Conservation (phyloP, 139 green algal genomes). For the Micromonas pusilla region DNA sequence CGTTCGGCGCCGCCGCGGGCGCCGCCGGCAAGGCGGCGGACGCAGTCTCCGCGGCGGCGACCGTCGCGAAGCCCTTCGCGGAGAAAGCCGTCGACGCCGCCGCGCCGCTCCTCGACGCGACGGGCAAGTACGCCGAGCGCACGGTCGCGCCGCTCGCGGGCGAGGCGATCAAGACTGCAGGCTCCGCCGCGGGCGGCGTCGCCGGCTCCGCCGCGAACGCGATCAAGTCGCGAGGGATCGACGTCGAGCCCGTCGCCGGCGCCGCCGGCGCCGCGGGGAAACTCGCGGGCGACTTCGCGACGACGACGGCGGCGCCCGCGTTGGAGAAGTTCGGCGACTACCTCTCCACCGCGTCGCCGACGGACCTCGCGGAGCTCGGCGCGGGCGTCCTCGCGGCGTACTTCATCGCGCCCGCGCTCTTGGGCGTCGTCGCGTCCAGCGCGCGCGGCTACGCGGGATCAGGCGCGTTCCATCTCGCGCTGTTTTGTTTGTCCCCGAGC, state of each 20-base stretch:
- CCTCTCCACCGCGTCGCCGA: background rate
- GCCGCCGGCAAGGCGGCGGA: background rate
- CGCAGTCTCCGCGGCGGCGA: background rate
- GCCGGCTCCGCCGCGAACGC: background rate
- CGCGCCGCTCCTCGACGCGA: background rate
- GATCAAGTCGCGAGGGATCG: slow-evolving; percentile 11
- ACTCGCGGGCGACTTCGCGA: background rate
- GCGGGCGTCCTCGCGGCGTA: background rate
- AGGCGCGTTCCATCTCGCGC: no score
- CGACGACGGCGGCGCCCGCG: background rate
- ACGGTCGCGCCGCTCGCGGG: background rate
- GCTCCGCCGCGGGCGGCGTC: background rate
- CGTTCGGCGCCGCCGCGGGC: background rate
- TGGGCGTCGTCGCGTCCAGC: background rate
- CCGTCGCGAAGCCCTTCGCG: slow-evolving; percentile 12
- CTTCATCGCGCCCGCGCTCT: slow-evolving; percentile 10
- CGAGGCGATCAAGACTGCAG: background rate
- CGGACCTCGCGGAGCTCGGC: background rate
- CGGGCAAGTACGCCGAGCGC: background rate
- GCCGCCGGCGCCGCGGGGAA: background rate
- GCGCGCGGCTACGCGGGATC: slow-evolving; percentile 13
- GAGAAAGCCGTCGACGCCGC: slow-evolving; percentile 3
- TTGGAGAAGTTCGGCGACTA: background rate
- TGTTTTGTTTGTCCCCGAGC: no score
- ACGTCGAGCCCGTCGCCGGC: background rate